Conservation (phyloP, 495 filamentous ascomycete species). For the Ascodesmis nigricans region DNA sequence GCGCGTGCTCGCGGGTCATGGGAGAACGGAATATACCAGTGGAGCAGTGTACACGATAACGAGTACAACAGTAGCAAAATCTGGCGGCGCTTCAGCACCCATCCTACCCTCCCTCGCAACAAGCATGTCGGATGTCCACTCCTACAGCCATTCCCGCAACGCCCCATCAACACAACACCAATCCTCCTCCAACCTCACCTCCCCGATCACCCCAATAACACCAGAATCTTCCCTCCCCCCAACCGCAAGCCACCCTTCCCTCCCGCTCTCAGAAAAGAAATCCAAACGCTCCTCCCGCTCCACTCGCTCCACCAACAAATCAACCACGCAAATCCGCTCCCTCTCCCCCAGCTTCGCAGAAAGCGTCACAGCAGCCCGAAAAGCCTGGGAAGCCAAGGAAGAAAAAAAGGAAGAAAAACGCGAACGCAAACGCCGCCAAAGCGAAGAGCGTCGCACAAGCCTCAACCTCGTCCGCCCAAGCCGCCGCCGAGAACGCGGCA, state of each 20-base stretch:
- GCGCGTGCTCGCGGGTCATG: too few relatives aligned
- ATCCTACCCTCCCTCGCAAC: conserved; percentile 12
- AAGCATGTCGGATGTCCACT: conserved; percentile 19
- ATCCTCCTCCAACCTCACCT: too few relatives aligned
- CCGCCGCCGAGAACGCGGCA: conserved; percentile 15
- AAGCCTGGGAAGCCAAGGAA: conserved; percentile 22
- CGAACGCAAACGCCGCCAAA: conserved; percentile 19
- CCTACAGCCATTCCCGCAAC: conserved; percentile 5
- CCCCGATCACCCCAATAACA: too few relatives aligned
- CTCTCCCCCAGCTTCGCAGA: conserved; percentile 19
- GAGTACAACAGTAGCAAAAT: too few relatives aligned
- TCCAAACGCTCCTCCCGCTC: conserved; percentile 6
- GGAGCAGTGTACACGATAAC: too few relatives aligned
- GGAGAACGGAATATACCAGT: too few relatives aligned
- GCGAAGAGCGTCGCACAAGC: conserved; percentile 19
- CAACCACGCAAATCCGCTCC: conserved; percentile 10
- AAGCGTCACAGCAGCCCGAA: conserved; percentile 17
- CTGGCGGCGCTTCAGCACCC: conserved; percentile 14
- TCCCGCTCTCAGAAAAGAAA: conserved; percentile 7
- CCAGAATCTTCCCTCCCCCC: conserved; percentile 7
- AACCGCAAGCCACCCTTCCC: conserved; percentile 10
- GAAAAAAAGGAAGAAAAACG: conserved; percentile 22
- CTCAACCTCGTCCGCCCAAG: conserved; percentile 15
- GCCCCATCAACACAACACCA: too few relatives aligned
- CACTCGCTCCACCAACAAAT: conserved; percentile 11